These are phyloP conservation scores for Tuber borchii DNA, from an alignment of 495 filamentous ascomycete genomes.

Conservation along the genomic window DNA sequence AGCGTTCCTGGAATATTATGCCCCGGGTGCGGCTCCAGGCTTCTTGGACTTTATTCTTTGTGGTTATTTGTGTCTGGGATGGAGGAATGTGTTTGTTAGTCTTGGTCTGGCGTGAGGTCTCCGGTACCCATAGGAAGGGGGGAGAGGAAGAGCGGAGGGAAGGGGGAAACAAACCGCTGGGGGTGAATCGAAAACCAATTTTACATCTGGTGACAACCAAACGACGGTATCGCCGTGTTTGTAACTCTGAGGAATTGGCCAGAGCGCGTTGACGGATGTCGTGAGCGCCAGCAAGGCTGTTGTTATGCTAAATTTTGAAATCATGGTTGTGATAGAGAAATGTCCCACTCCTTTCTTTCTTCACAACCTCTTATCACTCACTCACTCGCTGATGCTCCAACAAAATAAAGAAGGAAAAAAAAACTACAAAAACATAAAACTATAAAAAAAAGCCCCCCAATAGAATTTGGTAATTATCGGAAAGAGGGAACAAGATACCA, in stretches of 20 bases:
- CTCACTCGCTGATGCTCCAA: not conserved
- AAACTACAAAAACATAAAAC: not conserved
- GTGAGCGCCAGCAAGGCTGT: slow-evolving; percentile 5
- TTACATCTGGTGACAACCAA: slow-evolving; percentile 39
- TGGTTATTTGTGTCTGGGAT: not conserved
- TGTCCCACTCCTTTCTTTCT: not conserved
- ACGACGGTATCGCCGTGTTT: slow-evolving; percentile 34
- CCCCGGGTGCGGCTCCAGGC: slow-evolving; percentile 46
- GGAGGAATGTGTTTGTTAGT: slow-evolving; percentile 8
- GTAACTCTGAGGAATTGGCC: slow-evolving; percentile 41
- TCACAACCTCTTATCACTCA: not conserved
- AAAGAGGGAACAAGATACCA: not conserved
- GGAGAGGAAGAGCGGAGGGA: not conserved
- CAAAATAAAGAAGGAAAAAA: not conserved
- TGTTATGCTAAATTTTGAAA: not conserved
- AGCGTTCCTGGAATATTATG: slow-evolving; percentile 55
- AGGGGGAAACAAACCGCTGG: slow-evolving; percentile 10
- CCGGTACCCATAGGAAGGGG: not conserved
- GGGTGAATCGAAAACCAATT: slow-evolving; percentile 20
- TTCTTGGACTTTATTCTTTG: slow-evolving; percentile 41
- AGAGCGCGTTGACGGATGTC: slow-evolving; percentile 37
- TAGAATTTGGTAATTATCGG: not conserved
- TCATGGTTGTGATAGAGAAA: not conserved
- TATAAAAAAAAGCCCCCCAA: not conserved
- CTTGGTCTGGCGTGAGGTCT: slow-evolving; percentile 9